These are phyloP conservation scores for Leccinum pachyderme DNA, from an alignment of 1,284 basidiomycete genomes.

Conservation along the genomic window DNA sequence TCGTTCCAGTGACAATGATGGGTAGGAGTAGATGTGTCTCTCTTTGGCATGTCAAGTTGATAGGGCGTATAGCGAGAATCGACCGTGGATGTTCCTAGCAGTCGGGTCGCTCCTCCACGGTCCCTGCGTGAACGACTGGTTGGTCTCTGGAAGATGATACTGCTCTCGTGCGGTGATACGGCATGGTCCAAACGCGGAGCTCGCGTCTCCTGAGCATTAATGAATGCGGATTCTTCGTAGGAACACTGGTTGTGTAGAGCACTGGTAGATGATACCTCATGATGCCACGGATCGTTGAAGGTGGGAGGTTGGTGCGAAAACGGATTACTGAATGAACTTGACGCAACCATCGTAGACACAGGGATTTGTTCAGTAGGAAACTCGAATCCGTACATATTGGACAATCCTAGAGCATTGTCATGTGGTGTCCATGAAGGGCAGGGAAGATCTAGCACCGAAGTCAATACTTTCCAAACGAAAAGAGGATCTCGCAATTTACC, in stretches of 20 bases:
- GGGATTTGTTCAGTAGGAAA: neutral
- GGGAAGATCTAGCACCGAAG: conserved; percentile 1
- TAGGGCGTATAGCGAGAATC: conserved; percentile 10
- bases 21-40: neutral
- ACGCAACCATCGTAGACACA: neutral
- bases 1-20: conserved; percentile 16
- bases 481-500: conserved; percentile 4
- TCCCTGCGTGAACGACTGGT: neutral
- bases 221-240: neutral
- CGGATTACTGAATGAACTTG: neutral
- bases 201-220: neutral
- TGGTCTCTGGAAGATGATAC: neutral
- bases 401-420: conserved; percentile 8
- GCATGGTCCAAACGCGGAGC: neutral
- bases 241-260: neutral
- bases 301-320: neutral
- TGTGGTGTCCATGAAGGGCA: neutral
- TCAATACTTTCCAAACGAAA: neutral
- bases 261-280: neutral
- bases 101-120: neutral
- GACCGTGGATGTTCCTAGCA: neutral
- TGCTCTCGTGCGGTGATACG: neutral
- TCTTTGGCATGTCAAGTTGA: neutral
- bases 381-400: neutral
- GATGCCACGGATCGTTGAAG: neutral